phyloP scores from a whole-genome alignment of 164 flowering plant species.

The Warburgia ugandensis region DNA sequence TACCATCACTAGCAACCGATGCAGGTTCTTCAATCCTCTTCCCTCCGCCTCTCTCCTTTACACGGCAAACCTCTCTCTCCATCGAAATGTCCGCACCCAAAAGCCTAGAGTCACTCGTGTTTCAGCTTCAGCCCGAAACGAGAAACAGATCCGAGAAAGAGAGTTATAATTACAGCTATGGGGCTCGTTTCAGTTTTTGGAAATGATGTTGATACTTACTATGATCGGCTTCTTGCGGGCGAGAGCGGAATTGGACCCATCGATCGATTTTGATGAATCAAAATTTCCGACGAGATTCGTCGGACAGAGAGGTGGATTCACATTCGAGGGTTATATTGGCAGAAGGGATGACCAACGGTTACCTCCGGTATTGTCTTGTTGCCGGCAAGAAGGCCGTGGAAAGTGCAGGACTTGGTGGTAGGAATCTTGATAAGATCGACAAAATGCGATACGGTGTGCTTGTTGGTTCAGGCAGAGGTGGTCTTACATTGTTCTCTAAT shows the following conservation, averaged over 20 bases:
- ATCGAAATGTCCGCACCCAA: background rate
- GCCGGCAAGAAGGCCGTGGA: slow-evolving; percentile 87
- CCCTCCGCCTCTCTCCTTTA: slow-evolving; percentile 5
- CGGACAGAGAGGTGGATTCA: slow-evolving; percentile 82
- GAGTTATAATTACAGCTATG: slow-evolving; percentile 30
- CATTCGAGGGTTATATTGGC: slow-evolving; percentile 70
- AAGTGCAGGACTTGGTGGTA: slow-evolving; percentile 62
- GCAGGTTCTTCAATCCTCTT: slow-evolving; percentile 10
- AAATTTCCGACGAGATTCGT: slow-evolving; percentile 85
- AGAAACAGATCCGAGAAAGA: slow-evolving; percentile 29
- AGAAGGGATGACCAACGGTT: slow-evolving; percentile 82
- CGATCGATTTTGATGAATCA: slow-evolving; percentile 85
- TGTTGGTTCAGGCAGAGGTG: slow-evolving; percentile 98
- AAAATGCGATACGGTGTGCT: slow-evolving; percentile 83
- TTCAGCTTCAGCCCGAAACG: slow-evolving; percentile 9
- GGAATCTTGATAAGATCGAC: slow-evolving; percentile 50
- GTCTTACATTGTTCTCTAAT: slow-evolving; percentile 79
- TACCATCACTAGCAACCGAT: background rate
- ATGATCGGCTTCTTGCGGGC: slow-evolving; percentile 57
- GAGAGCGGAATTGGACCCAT: slow-evolving; percentile 65
- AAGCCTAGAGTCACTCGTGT: background rate
- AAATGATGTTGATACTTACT: slow-evolving; percentile 64
- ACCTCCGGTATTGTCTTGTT: slow-evolving; percentile 73
- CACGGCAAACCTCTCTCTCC: background rate
- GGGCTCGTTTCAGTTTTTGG: slow-evolving; percentile 68